Evolutionary conservation across 441 rosid species (phyloP), one percentile per base, ranked within the genome.

Genomic region (Erodium moschatum): DNA sequence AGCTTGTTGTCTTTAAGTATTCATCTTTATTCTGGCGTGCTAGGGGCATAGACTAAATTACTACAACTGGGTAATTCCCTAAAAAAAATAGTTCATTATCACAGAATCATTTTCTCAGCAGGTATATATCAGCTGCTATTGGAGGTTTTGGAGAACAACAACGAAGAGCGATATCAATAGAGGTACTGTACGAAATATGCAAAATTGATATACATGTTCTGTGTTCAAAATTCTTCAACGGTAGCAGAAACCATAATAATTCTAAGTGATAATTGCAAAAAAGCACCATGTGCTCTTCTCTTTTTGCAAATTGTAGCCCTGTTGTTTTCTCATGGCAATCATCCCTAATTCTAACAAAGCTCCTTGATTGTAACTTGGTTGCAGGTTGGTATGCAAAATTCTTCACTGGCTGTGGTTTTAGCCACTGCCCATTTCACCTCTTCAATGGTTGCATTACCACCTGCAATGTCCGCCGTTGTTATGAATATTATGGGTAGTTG

Each of bases 331-430:
- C n/a, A n/a, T n/a, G 1, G 38, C 4, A 5, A 33, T 33, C 6
- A 33, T 33, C 38, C 38, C 4, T 33, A 3, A 33, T 33, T 33
- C 38, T 33, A 33, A 33, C 6, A 33, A 33, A 3, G 38, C 52
- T 21, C 44, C 31, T 19, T 60, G 16, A 42, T 27, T 67, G 10
- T 12, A 6, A 62, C 5, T 33, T 5, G 38, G 38, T 33, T 24
- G 67, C 82, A 87, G 92, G 83, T 87, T 66, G 92, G 88, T 19
- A 85, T 87, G 87, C 90, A 85, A 74, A 87, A 83, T 67, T 87
- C 90, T 44, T 80, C 92, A 2, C 69, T 87, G 48, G 89, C 86
- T 0, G 92, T 87, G 71, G 86, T 87, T 15, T 76, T 87, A 72
- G 88, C 89, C 3, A 75, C 92, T 38, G 21, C 86, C 21, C 90